Evolutionary conservation across 495 filamentous ascomycete genomes (phyloP), one percentile per base, ranked within the genome.

Genomic region (Schizothecium vesticola): DNA sequence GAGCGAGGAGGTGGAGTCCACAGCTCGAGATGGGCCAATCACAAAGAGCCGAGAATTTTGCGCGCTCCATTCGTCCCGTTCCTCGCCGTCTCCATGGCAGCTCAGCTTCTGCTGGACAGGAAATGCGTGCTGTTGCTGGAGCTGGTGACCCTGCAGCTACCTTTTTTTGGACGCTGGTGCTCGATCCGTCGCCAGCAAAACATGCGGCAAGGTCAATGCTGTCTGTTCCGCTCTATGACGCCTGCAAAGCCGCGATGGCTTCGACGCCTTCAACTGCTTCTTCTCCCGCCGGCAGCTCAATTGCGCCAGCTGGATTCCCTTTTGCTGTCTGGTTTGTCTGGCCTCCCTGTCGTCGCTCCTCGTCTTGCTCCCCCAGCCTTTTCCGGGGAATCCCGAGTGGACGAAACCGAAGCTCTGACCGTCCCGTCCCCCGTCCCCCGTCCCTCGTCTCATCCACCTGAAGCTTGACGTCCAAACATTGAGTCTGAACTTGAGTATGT

Each of bases 11-110:
- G 69, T 64, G 63, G 67, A 67, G 63, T 24, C 55, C 31, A 1
- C 25, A 71, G 71, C 69, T 71, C 25, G 4, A 28, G 25, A 19
- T 16, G 59, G 29, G 57, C 67, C 70, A 73, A 73, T 71, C 70
- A 72, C 4, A 31, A 36, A 59, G 61, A 55, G 61, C 61, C 67
- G 70, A 72, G 67, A 73, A 72, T 73, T 73, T 73, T 73, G 67
- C 72, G 71, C 70, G 65, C 36, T 64, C 65, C 65, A 67, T 59
- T 56, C 59, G 23, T 66, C 29, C 65, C 64, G 64, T 62, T 61
- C 67, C 61, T 55, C 63, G 60, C 43, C 58, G 65, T 64, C 69
- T 70, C 69, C 69, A 63, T 28, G 31, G 56, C 65, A 66, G 43
- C 43, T 51, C 16, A 51, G 43, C 43, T 51, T n/a, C 43, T 19